Base-by-base conservation (phyloP, 768 basidiomycete species). In the Myochromella boudieri region DNA sequence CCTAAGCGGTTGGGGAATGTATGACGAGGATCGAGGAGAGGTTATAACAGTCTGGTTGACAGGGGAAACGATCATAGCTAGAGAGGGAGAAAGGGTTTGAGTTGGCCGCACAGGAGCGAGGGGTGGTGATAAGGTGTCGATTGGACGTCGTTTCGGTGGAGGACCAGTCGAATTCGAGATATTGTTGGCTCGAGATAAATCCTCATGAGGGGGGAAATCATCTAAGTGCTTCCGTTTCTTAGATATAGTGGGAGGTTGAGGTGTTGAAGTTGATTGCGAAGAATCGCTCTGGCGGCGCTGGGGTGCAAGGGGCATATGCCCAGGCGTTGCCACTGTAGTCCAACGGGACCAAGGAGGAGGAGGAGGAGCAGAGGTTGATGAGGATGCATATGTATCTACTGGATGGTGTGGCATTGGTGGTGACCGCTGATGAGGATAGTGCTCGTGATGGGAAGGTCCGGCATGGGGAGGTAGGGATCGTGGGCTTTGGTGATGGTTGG, bases 21-120 rank as follows among this genome's bases (percentile, higher is more conserved):
- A 66, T 20, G n/a, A n/a, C n/a, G 62, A 40, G 15, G 57, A 53
- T 21, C 65, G 58, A 18, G 70, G 68, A 17, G 72, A 72, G 17
- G 67, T 63, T 28, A 68, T 63, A 21, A 70, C 68, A 10, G 62
- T 64, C 46, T 72, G 67, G 41, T 73, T 72, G 4, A 68, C 66
- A 0, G 82, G 82, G n/a, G 82, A 81, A 34, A 83, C 73, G 56
- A 84, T 77, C 71, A 81, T 77, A 14, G 81, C 82, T 31, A 84
- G 59, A 14, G 82, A 84, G 6, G 83, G 83, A 1, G 81, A 83
- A 22, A 84, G 68, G 9, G 70, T 78, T 49, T 78, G 76, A 7
- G 65, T 67, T 42, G 61, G 67, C 45, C 68, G 63, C 39, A 64
- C 59, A 5, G 67, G 67, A 10, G 18, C 59, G 48, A 42, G 54